Base-by-base conservation (phyloP, 148 eudicot species). In the Dianthus caryophyllus region DNA sequence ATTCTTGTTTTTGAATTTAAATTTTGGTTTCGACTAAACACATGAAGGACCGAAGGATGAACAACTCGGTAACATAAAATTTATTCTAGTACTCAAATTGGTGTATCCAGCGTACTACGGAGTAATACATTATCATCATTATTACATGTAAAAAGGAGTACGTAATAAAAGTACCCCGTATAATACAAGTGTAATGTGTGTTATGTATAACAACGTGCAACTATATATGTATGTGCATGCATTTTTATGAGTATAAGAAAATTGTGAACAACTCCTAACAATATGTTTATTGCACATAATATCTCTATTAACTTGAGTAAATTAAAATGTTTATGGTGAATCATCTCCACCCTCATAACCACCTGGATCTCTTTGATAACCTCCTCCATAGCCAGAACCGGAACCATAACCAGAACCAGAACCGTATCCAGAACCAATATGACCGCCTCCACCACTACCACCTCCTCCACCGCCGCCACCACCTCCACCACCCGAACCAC, bases 361-460 rank as follows among this genome's bases (percentile, higher is more conserved):
- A 46, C 83, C 80, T 5, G 65, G 66, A 21, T 71, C 76, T 60
- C 66, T 31, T 8, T 66, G 67, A 20, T 54, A 33, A 4, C 79
- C 75, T 20, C 51, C 65, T 9, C 68, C 72, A 61, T 54, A 63
- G 1, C 77, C 69, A 12, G 64, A 69, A 4, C 76, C 80, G 10
- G 66, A 47, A 5, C 71, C 80, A 24, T 68, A 71, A 6, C 79
- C 82, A 0, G 75, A 71, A 6, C 79, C 82, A 0, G 75, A 73
- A 0, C 80, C 83, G 16, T 67, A 75, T 9, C 82, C 82, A 0
- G 70, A 67, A 55, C 70, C 76, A 13, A 60, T 64, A 0, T 51
- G 16, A 0, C 73, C 73, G 0, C 75, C 66, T 10, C 77, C 83
- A 5, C 73, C 57, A 1, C 80, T 79, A 0, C 83, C 79, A 1